These are phyloP conservation scores for Neospermospora avenae DNA, from an alignment of 2,329 filamentous ascomycete species.

Conservation along the genomic window DNA sequence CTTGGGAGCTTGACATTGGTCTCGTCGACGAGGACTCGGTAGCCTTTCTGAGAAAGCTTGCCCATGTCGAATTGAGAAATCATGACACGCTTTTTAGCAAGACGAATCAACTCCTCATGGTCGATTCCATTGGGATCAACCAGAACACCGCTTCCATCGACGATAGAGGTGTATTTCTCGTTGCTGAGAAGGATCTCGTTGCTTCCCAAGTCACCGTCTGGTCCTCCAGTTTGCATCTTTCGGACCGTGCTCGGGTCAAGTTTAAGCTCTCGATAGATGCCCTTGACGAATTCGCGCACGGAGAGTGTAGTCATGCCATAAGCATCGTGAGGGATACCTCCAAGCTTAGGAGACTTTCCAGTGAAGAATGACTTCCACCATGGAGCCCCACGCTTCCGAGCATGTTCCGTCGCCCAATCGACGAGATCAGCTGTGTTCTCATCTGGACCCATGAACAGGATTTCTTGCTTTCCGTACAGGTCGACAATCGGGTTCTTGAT, in stretches of 20 bases:
- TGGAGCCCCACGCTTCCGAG: slow-evolving; percentile 77
- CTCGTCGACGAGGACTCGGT: slow-evolving; percentile 89
- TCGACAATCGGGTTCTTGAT: slow-evolving; percentile 99
- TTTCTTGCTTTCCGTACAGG: slow-evolving; percentile 90
- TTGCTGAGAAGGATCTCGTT: slow-evolving; percentile 97
- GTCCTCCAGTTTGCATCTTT: slow-evolving; percentile 97
- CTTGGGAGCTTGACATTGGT: slow-evolving; percentile 81
- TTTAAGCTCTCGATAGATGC: slow-evolving; percentile 94
- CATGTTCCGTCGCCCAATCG: slow-evolving; percentile 98
- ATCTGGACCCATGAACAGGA: slow-evolving; percentile 97
- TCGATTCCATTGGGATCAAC: slow-evolving; percentile 90
- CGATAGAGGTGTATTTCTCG: slow-evolving; percentile 91
- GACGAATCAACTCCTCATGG: slow-evolving; percentile 73
- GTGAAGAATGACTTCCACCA: slow-evolving; percentile 99
- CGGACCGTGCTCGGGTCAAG: slow-evolving; percentile 80
- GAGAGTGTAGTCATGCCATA: slow-evolving; percentile 99
- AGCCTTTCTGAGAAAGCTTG: slow-evolving; percentile 85
- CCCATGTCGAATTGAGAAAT: slow-evolving; percentile 80
- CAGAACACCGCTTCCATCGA: slow-evolving; percentile 94
- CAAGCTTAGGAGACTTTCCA: slow-evolving; percentile 92
- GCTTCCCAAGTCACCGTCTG: slow-evolving; percentile 92
- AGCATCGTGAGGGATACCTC: slow-evolving; percentile 91
- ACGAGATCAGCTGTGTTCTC: slow-evolving; percentile 98
- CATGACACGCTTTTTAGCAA: slow-evolving; percentile 86
- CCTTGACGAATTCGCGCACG: slow-evolving; percentile 91